phyloP scores from a whole-genome alignment of 345 rosid species.

The Adansonia digitata region DNA sequence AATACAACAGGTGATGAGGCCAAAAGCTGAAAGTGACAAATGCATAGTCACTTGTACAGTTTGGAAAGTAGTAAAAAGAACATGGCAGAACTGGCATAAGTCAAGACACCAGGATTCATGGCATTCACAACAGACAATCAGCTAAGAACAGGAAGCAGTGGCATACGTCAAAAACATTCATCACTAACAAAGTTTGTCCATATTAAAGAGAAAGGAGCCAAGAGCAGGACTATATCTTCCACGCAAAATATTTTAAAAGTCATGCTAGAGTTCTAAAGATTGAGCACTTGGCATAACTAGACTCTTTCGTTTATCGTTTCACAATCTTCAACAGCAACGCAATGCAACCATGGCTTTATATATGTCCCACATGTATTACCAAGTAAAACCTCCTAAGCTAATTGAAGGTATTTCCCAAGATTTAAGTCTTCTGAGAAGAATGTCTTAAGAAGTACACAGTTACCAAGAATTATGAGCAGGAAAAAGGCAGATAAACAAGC shows the following conservation, averaged over 20 bases:
- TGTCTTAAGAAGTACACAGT: neutral
- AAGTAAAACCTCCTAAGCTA: neutral
- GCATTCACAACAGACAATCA: neutral
- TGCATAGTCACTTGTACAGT: neutral
- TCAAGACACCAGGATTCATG: neutral
- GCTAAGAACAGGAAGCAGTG: neutral
- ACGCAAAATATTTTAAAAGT: neutral
- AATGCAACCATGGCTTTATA: neutral
- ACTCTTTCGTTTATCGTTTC: neutral
- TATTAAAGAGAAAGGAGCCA: neutral
- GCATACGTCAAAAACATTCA: neutral
- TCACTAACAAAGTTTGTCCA: neutral
- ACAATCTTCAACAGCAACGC: neutral
- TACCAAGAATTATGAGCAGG: neutral
- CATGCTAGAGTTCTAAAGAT: neutral
- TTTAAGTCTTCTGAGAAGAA: neutral
- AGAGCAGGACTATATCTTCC: neutral
- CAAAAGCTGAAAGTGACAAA: conserved; percentile 50
- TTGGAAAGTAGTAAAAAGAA: neutral
- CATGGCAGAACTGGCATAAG: neutral
- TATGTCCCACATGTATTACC: neutral
- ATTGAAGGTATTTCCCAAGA: neutral
- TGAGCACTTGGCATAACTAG: neutral
- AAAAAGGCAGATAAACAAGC: neutral
- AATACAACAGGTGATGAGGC: conserved; percentile 31